Base-by-base conservation (phyloP, 75 land plant genomes). In the Azolla pinnata region DNA sequence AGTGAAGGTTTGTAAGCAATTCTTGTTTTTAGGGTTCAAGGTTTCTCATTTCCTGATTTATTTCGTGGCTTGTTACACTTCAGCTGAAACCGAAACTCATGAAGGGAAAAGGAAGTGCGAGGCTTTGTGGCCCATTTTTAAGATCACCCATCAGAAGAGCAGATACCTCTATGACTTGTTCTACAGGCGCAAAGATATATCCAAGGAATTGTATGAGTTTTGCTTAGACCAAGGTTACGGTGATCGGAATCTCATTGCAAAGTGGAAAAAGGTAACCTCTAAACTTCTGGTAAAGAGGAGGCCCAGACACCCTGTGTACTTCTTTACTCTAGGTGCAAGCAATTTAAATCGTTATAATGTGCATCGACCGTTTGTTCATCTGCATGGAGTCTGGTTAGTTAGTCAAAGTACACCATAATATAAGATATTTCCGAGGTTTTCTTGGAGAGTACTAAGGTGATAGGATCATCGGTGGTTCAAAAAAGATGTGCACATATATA, bases 241-340 rank as follows among this genome's bases (percentile, higher is more conserved):
- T 0, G 91, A 86, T 54, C 67, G 75, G 44, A 90, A 83, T 54
- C 65, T 90, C 5, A 86, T 90, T 47, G 90, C 91, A 33, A 90
- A 90, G 60, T 90, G 96, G 96, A 90, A 83, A 35, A 90, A 90
- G 77, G 95, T 85, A 33, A n/a, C n/a, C n/a, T n/a, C n/a, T n/a
- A n/a, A n/a, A n/a, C n/a, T n/a, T n/a, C n/a, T n/a, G n/a, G n/a
- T n/a, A n/a, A n/a, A n/a, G n/a, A n/a, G n/a, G n/a, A n/a, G n/a
- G n/a, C n/a, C n/a, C n/a, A n/a, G n/a, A n/a, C n/a, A n/a, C n/a
- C n/a, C n/a, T n/a, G n/a, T n/a, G n/a, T n/a, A n/a, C n/a, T n/a
- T n/a, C n/a, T n/a, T n/a, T n/a, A n/a, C n/a, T n/a, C n/a, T n/a
- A n/a, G n/a, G n/a, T n/a, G n/a, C n/a, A n/a, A n/a, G n/a, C n/a